Conservation (phyloP, 345 rosid species). For the Moricandia moricandioides region DNA sequence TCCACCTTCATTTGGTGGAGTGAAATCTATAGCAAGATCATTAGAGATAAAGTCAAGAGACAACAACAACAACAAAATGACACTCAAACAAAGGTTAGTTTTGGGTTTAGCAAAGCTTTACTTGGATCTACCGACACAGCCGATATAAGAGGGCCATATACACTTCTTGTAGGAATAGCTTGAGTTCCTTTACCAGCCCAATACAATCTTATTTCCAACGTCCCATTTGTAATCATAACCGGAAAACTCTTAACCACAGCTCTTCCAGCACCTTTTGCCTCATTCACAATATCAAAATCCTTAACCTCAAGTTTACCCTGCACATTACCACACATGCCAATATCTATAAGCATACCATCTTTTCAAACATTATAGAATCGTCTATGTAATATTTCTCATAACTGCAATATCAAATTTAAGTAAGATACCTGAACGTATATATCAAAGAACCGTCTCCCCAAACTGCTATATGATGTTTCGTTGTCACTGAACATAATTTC, state of each 20-base stretch:
- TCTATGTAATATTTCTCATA: neutral
- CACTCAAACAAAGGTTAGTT: neutral
- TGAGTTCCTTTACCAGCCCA: conserved; percentile 73
- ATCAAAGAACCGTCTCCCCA: conserved; percentile 64
- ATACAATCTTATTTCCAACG: conserved; percentile 51
- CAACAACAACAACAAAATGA: neutral
- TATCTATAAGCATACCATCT: neutral
- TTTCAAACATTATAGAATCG: neutral
- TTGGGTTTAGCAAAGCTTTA: conserved; percentile 22
- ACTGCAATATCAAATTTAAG: neutral
- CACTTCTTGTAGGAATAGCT: conserved; percentile 39
- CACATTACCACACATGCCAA: conserved; percentile 16
- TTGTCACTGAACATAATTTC: conserved; percentile 53
- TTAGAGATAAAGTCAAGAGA: neutral
- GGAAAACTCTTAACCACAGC: conserved; percentile 29
- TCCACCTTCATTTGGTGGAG: conserved; percentile 20
- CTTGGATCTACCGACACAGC: conserved; percentile 49
- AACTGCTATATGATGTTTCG: conserved; percentile 37
- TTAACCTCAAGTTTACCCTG: conserved; percentile 50
- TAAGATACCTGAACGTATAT: conserved; percentile 61
- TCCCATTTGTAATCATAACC: conserved; percentile 30
- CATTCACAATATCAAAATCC: conserved; percentile 55
- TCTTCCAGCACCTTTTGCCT: conserved; percentile 50
- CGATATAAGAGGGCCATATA: conserved; percentile 61
- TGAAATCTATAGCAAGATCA: conserved; percentile 33